Evolutionary conservation across 352 stramenopile species (phyloP), one percentile per base, ranked within the genome.

Genomic region (Phytophthora cryptogea): DNA sequence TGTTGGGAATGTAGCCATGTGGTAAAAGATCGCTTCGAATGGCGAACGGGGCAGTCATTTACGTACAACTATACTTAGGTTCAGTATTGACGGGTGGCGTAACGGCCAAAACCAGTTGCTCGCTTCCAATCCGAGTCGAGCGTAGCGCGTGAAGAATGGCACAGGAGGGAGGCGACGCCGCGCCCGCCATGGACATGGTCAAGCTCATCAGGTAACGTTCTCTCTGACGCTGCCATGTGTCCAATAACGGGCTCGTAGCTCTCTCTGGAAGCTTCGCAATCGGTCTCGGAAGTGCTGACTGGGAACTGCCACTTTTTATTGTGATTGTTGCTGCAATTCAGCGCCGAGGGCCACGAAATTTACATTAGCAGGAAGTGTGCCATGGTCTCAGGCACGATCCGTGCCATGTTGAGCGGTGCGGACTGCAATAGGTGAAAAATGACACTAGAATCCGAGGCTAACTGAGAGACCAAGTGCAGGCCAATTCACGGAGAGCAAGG

Each of bases 351-450:
- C 31, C 93, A 98, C 53, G 95, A 98, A 61, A 97, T 98, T 59
- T 97, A 93, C 76, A 89, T 98, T 42, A 97, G 92, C 62, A 83
- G 88, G 55, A 90, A 97, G 50, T 97, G 96, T 59, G 93, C 91
- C 17, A 94, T 97, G 69, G 86, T 98, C 32, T 98, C 92, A 6
- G 95, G 91, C 27, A 99, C 97, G 3, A 99, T 99, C 49, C 80
- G 93, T 23, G 94, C 95, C 14, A 99, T 99, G 97, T 77, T 99
- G 33, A 96, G 96, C 57, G 94, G 91, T 83, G 70, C 70, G 70
- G 94, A 0, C 20, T 36, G 13, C 39, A 52, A n/a, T 16, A 43
- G 32, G 36, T 52, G 13, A 27, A 41, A 59, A 49, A 36, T 40
- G 23, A 46, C 20, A 55, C 54, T 51, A 53, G 23, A 47, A 8